Conservation (phyloP, 305 asterid species). For the Solanum hybrid region DNA sequence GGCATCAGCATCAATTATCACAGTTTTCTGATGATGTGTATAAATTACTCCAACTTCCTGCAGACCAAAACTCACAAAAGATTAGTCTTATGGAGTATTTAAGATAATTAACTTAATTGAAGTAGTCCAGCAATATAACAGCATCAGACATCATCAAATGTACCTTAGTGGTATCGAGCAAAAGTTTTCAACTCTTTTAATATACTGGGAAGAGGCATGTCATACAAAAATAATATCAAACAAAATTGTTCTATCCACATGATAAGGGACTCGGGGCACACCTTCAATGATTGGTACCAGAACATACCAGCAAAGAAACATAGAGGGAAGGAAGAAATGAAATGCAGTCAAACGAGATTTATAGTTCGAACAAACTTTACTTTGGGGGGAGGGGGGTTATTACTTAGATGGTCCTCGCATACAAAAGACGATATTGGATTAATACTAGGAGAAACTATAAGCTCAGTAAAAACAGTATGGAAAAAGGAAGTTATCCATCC, state of each 20-base stretch:
- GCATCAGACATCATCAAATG: background rate
- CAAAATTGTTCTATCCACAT: background rate
- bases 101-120: background rate
- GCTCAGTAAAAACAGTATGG: background rate
- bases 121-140: background rate
- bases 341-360: background rate
- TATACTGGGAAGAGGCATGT: background rate
- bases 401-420: background rate
- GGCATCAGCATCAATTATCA: conserved; percentile 91
- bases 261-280: background rate
- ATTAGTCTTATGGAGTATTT: background rate
- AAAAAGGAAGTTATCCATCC: background rate
- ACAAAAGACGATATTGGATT: background rate
- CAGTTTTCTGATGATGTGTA: conserved; percentile 98
- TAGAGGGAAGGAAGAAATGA: background rate
- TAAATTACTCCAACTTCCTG: conserved; percentile 96
- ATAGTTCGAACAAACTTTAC: background rate
- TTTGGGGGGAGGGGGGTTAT: background rate
- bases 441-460: background rate
- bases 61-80: conserved; percentile 17
- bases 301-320: background rate
- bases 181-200: background rate
- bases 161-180: background rate
- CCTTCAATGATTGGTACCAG: background rate
- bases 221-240: background rate